These are phyloP conservation scores for Nicotiana attenuata DNA, from an alignment of 257 asterid genomes.

Conservation along the genomic window DNA sequence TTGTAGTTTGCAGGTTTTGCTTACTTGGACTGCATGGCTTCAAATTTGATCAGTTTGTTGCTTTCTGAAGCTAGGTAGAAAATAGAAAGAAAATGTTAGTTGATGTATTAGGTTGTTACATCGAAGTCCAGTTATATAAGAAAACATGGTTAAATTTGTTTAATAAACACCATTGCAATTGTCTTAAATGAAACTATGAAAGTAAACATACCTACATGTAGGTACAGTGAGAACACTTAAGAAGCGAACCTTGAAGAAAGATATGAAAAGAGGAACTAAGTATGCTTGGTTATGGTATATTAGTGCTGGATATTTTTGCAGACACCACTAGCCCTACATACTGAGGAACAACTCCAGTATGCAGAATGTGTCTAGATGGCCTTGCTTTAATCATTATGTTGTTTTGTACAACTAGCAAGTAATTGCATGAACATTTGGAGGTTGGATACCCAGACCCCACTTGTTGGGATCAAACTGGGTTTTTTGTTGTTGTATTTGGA, in stretches of 20 bases:
- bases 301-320: background rate
- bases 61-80: background rate
- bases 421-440: background rate
- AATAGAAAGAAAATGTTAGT: background rate
- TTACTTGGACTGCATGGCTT: background rate
- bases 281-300: background rate
- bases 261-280: background rate
- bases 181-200: background rate
- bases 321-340: background rate
- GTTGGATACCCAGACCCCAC: no score
- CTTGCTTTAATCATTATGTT: background rate
- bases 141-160: background rate
- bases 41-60: background rate
- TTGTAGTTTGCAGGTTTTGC: background rate
- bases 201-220: no score
- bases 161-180: background rate
- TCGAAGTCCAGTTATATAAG: background rate
- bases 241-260: background rate
- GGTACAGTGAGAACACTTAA: background rate
- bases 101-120: background rate
- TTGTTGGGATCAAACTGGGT: no score
- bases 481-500: no score
- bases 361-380: background rate
- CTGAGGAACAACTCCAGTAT: background rate
- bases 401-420: conserved; percentile 1